Evolutionary conservation across 2,329 filamentous ascomycete genomes (phyloP).

Genomic region (Botrytis pseudocinerea): DNA sequence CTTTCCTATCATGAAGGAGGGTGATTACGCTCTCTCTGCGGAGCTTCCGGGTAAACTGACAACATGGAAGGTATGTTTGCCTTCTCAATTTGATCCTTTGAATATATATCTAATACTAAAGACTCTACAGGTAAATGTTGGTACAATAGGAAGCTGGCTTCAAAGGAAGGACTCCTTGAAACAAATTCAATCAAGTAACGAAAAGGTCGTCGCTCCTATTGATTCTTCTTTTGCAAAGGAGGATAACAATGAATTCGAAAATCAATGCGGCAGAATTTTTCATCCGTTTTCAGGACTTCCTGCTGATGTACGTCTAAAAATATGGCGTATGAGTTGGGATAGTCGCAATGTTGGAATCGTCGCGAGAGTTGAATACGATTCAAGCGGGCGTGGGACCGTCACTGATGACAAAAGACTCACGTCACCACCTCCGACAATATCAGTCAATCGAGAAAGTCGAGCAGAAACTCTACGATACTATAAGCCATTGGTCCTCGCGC

Average conservation of each 20-base stretch:
- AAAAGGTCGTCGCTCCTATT: neutral
- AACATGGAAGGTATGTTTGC: neutral
- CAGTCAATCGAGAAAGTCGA: neutral
- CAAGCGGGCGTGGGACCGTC: neutral
- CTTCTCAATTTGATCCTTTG: accelerated
- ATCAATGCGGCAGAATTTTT: neutral
- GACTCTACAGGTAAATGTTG: neutral
- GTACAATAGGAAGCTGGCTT: neutral
- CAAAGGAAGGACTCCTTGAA: neutral
- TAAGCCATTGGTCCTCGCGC: accelerated
- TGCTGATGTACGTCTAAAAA: neutral
- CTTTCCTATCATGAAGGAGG: neutral
- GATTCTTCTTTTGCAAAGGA: neutral
- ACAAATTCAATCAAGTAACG: neutral
- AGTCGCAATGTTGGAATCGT: neutral
- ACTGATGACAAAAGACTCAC: neutral
- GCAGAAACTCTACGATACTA: neutral
- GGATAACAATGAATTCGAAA: neutral
- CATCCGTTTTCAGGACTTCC: neutral
- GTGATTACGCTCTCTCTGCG: neutral
- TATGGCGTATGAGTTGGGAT: neutral
- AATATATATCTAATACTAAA: neutral
- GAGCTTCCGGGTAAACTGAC: too few species aligned
- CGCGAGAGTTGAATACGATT: too few species aligned
- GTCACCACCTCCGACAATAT: neutral